Base-by-base conservation (phyloP, 1,284 basidiomycete species). In the Schizophyllum amplum region DNA sequence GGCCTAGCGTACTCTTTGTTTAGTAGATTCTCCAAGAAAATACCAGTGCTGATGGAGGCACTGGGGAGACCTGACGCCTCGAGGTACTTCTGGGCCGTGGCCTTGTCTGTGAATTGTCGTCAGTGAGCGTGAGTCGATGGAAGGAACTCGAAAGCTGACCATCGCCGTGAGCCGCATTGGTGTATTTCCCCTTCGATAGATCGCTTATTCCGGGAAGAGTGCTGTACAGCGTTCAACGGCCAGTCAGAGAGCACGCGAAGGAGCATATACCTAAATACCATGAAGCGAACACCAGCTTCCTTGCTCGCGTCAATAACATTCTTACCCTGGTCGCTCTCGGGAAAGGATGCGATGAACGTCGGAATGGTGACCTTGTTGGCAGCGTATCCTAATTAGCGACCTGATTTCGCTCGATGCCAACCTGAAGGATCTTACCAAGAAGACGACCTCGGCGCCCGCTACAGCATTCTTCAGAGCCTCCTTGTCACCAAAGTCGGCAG, bases 241-340 rank as follows among this genome's bases (percentile, higher is more conserved):
- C n/a, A n/a, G 33, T 4, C 13, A 42, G 22, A 5, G 50, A 68
- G 68, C 47, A 68, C 68, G 23, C 23, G 0, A 2, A 15, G 47
- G 3, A n/a, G 53, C 47, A 61, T 49, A 4, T 9, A 63, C 70
- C 67, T 70, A 63, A 65, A 71, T 47, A 71, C 53, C n/a, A 70
- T 62, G 55, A 67, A 67, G 59, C 71, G 68, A 54, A 70, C 59
- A 5, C 59, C 59, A 17, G 48, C 60, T 50, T 59, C 61, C 42
- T 62, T 61, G 6, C 70, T 67, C 3, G 72, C 75, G 51, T 77
- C 72, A 21, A 73, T 65, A 24, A 77, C 57, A 54, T 71, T 70
- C 63, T 67, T 71, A 15, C 75, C 75, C 47, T 76, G 65, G 21
- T 65, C 53, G 5, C 62, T 52, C 59, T 74, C 71, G 7, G 33